Conservation (phyloP, 176 grass and related monocot genomes). For the Lolium perenne region DNA sequence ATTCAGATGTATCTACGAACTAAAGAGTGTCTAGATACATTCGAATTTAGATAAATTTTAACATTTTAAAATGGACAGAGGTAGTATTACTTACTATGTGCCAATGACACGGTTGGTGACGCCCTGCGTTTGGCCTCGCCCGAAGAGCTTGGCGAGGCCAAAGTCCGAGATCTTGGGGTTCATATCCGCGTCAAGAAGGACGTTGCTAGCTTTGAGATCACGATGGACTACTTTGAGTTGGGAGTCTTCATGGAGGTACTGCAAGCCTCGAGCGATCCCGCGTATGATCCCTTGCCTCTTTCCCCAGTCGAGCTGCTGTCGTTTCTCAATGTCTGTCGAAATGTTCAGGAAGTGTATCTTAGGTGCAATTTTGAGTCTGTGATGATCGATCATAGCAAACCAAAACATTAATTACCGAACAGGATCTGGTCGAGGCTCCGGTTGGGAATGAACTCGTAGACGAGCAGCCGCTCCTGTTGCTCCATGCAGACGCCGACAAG, state of each 20-base stretch:
- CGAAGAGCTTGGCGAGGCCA: neutral
- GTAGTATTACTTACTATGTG: neutral
- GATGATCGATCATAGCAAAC: neutral
- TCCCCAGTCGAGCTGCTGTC: neutral
- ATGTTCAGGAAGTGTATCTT: neutral
- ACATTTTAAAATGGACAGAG: too few species aligned
- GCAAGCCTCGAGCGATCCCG: neutral
- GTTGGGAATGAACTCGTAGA: constrained; percentile 40
- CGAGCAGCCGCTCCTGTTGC: constrained; percentile 38
- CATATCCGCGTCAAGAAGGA: neutral
- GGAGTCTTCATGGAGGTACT: neutral
- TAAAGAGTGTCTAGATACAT: too few species aligned
- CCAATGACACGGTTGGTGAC: neutral
- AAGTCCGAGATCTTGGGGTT: constrained; percentile 17
- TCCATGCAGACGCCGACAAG: constrained; percentile 40
- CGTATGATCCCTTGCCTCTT: neutral
- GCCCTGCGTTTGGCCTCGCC: neutral
- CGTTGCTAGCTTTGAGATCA: constrained; percentile 11
- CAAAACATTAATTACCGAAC: neutral
- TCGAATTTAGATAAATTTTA: too few species aligned
- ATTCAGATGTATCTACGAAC: too few species aligned
- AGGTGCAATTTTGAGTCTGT: neutral
- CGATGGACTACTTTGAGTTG: constrained; percentile 10
- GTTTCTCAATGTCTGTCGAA: neutral
- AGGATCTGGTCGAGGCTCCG: constrained; percentile 32